Evolutionary conservation across 1,284 basidiomycete genomes (phyloP).

Genomic region (Ceratobasidium sp.): DNA sequence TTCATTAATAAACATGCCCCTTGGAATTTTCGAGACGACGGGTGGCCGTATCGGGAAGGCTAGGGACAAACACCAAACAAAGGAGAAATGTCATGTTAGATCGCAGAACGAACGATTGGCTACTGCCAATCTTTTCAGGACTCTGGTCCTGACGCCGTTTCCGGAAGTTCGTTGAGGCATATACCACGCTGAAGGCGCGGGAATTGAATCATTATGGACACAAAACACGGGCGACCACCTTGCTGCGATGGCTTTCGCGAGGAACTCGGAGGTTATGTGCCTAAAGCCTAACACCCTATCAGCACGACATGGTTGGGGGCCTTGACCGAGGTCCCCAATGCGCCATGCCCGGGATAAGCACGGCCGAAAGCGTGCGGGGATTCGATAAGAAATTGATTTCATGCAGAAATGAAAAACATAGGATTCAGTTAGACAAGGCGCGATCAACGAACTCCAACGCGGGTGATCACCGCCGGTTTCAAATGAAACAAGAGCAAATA

Average conservation of each 20-base stretch:
- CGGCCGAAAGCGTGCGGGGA: background rate
- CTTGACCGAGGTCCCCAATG: background rate
- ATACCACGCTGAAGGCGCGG: background rate
- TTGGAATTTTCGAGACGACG: background rate
- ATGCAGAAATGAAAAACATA: constrained; percentile 12
- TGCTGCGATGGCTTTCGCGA: background rate
- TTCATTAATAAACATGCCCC: background rate
- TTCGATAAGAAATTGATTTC: constrained; percentile 12
- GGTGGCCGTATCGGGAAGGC: background rate
- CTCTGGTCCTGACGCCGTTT: constrained; percentile 3
- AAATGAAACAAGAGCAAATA: background rate
- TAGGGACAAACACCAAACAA: constrained; percentile 21
- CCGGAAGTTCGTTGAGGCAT: constrained; percentile 3
- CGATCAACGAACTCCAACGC: background rate
- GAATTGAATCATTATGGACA: too few species aligned
- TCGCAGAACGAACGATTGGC: constrained; percentile 31
- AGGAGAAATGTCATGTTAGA: constrained; percentile 1
- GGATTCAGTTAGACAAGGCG: background rate
- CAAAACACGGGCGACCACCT: too few species aligned
- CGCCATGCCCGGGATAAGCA: background rate
- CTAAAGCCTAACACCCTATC: background rate
- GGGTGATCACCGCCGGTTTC: constrained; percentile 6
- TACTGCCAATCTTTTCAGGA: constrained; percentile 22
- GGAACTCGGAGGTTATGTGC: constrained; percentile 8
- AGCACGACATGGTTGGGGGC: background rate